Evolutionary conservation across 441 rosid species (phyloP), one percentile per base, ranked within the genome.

Genomic region (Theobroma grandiflorum): DNA sequence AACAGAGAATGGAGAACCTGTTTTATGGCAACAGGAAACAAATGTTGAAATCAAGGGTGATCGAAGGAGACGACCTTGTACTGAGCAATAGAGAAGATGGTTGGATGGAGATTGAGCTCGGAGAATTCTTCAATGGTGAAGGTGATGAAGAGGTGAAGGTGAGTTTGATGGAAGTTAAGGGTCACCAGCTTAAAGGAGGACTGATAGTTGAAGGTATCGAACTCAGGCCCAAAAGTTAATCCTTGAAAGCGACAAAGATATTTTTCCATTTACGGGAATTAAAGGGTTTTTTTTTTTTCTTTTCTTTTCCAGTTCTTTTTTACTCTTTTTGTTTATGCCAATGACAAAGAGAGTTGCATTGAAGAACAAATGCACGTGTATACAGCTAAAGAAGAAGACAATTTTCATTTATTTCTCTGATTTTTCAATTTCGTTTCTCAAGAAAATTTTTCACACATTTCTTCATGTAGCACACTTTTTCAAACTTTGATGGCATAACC

Each of bases 141-240:
- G 78, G 4, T 7, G 82, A 86, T 33, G 68, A 80, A 38, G 88
- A 84, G 66, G 83, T 87, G 53, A 76, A 79, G 42, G 87, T 87
- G 87, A 58, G 90, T 3, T 66, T 86, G 16, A 85, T 71, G 72
- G 89, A 87, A 80, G 86, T 86, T 9, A 86, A 73, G 37, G 88
- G 88, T 1, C 82, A 86, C 4, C 90, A 87, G 20, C 78, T 90
- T 78, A 91, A 89, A 85, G 96, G 90, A 1, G 94, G 94, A 26
- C 87, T 91, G 43, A 72, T 88, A 53, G 79, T 90, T 33, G 90
- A 91, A 45, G 89, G 91, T 16, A 80, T 89, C 15, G 90, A 90
- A 72, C 63, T 89, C 58, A 87, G 91, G 83, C 93, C 93, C 71
- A 86, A 90, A 68, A 77, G 11, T n/a, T 55, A 73, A 2, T 37